These are phyloP conservation scores for Sporothrix pallida DNA, from an alignment of 2,329 filamentous ascomycete genomes.

Conservation along the genomic window DNA sequence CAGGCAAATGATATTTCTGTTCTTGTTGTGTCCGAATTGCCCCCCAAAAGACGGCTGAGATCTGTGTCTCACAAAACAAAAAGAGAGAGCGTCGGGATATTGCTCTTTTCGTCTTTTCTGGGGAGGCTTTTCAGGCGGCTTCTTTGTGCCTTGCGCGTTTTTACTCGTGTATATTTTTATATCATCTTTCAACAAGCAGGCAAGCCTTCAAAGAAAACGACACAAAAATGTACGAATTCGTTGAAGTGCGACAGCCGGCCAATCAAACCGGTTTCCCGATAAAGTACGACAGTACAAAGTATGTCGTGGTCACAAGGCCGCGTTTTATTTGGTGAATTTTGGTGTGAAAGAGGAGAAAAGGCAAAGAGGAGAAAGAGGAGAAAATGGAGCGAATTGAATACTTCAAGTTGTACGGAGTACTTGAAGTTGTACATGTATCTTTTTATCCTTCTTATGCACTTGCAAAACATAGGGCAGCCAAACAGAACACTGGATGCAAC, in stretches of 20 bases:
- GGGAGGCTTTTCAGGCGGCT: too few species aligned
- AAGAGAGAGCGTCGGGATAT: not conserved
- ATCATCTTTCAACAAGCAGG: not conserved
- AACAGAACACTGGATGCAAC: conserved; percentile 7
- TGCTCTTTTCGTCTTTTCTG: not conserved
- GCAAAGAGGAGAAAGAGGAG: conserved; percentile 4
- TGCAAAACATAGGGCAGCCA: conserved; percentile 10
- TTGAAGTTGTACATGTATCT: too few species aligned
- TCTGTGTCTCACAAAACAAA: not conserved
- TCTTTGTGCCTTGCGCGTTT: not conserved
- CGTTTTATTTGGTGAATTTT: conserved; percentile 14
- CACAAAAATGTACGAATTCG: conserved; percentile 9
- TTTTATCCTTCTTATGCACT: too few species aligned
- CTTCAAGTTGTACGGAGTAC: too few species aligned
- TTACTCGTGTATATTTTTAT: not conserved
- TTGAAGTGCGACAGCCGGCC: not conserved
- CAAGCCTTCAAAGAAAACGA: not conserved
- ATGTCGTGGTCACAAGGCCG: conserved; percentile 19
- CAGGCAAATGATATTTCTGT: not conserved
- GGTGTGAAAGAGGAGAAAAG: not conserved
- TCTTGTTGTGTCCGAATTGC: not conserved
- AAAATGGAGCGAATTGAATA: not conserved
- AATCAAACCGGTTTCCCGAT: conserved; percentile 3
- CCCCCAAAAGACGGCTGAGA: not conserved
- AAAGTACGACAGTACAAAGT: not conserved